These are phyloP conservation scores for Aureobasidium zeae DNA, from an alignment of 2,329 filamentous ascomycete genomes.

Conservation along the genomic window DNA sequence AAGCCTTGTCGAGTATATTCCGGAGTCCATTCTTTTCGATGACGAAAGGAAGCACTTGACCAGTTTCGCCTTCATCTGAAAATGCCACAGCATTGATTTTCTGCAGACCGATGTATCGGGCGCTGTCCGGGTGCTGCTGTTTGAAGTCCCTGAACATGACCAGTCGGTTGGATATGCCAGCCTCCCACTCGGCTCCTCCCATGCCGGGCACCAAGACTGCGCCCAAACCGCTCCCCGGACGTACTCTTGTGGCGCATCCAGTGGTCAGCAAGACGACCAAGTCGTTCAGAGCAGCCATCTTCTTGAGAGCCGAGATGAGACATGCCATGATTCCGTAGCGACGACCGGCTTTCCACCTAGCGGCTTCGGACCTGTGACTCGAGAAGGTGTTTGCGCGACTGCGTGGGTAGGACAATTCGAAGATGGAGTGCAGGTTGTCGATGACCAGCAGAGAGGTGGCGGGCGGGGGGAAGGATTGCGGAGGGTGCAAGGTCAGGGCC, in stretches of 20 bases:
- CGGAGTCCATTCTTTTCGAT: slow-evolving; percentile 27
- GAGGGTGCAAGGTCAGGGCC: slow-evolving; percentile 62
- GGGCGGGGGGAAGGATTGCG: slow-evolving; percentile 50
- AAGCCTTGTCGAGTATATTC: background rate
- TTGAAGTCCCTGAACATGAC: slow-evolving; percentile 67
- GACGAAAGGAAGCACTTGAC: slow-evolving; percentile 42
- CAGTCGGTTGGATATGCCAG: slow-evolving; percentile 61
- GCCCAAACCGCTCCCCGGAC: slow-evolving; percentile 39
- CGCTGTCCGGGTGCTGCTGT: slow-evolving; percentile 24
- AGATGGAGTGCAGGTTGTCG: slow-evolving; percentile 65
- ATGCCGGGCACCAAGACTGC: slow-evolving; percentile 68
- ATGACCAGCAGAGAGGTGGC: slow-evolving; percentile 63
- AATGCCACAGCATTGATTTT: slow-evolving; percentile 35
- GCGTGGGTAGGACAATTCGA: slow-evolving; percentile 69
- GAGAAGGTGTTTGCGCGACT: slow-evolving; percentile 21
- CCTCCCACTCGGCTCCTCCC: slow-evolving; percentile 70
- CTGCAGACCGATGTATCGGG: slow-evolving; percentile 36
- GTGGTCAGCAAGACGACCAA: slow-evolving; percentile 67
- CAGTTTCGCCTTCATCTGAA: slow-evolving; percentile 34
- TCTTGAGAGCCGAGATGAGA: slow-evolving; percentile 52
- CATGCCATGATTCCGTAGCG: slow-evolving; percentile 57
- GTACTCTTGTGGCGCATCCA: slow-evolving; percentile 75
- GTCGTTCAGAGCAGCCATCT: slow-evolving; percentile 62
- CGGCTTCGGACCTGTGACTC: slow-evolving; percentile 28
- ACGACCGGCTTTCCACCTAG: slow-evolving; percentile 41